These are phyloP conservation scores for Pestalotiopsis sp. DNA, from an alignment of 2,329 filamentous ascomycete genomes.

Conservation along the genomic window DNA sequence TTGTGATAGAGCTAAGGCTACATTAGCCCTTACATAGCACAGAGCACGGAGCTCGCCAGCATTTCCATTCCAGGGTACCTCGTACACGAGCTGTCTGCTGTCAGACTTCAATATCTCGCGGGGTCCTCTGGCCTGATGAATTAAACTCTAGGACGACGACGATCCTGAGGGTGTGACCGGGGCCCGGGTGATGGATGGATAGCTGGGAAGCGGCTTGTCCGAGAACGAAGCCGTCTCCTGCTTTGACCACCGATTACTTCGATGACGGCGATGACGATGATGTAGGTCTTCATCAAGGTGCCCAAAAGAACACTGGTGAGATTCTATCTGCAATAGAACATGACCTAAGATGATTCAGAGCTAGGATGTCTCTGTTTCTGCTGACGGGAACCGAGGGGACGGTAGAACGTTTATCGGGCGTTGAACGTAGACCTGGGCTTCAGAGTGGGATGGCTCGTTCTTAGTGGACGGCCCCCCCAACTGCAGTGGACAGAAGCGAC, in stretches of 20 bases:
- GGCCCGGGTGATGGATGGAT: background rate
- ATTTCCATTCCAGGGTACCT: background rate
- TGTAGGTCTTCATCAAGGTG: background rate
- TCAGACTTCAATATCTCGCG: background rate
- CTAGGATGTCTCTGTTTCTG: background rate
- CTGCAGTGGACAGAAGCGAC: background rate
- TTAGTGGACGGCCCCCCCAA: background rate
- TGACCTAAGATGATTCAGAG: background rate
- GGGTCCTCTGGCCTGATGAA: background rate
- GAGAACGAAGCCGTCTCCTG: background rate
- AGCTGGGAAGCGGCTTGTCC: background rate
- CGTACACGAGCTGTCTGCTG: background rate
- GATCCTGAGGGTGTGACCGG: background rate
- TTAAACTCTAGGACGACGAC: background rate
- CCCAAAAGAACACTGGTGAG: background rate
- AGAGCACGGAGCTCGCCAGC: background rate
- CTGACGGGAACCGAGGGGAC: slow-evolving; percentile 1
- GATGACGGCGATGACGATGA: background rate
- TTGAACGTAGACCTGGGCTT: background rate
- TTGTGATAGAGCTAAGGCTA: background rate
- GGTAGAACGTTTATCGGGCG: slow-evolving; percentile 4
- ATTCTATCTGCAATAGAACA: background rate
- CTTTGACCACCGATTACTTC: background rate
- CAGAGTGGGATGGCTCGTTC: background rate
- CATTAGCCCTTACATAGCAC: background rate